phyloP scores from a whole-genome alignment of 2,329 filamentous ascomycete species.

The Fusarium sp. region DNA sequence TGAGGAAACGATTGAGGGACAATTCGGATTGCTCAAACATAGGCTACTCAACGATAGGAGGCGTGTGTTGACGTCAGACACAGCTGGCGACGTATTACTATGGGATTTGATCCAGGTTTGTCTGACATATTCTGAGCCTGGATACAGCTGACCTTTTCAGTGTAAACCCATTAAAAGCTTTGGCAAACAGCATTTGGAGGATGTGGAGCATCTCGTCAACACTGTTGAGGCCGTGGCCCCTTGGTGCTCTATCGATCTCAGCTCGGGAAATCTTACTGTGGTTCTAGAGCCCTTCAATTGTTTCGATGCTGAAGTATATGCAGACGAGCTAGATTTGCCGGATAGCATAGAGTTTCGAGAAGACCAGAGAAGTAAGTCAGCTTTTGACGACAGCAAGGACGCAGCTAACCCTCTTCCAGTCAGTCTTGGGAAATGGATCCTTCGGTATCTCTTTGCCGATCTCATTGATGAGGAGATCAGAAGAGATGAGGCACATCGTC shows the following conservation, averaged over 20 bases:
- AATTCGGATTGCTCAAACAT: slow-evolving; percentile 95
- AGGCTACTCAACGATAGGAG: slow-evolving; percentile 90
- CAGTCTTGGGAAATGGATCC: slow-evolving; percentile 95
- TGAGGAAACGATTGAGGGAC: slow-evolving; percentile 88
- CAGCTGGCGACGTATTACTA: slow-evolving; percentile 90
- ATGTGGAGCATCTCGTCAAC: slow-evolving; percentile 87
- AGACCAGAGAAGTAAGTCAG: slow-evolving; percentile 84
- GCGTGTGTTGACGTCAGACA: slow-evolving; percentile 90
- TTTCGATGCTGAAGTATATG: slow-evolving; percentile 97
- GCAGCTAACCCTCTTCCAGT: slow-evolving; percentile 62
- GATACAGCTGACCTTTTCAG: slow-evolving; percentile 52
- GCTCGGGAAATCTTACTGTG: slow-evolving; percentile 90
- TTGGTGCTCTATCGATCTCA: slow-evolving; percentile 95
- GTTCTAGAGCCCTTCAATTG: slow-evolving; percentile 94
- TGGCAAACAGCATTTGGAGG: slow-evolving; percentile 92
- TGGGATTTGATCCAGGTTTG: slow-evolving; percentile 91
- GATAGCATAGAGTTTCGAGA: slow-evolving; percentile 85
- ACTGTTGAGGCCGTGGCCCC: slow-evolving; percentile 89
- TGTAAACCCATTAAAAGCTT: slow-evolving; percentile 91
- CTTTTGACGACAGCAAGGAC: neutral
- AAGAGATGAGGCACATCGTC: slow-evolving; percentile 79
- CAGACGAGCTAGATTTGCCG: slow-evolving; percentile 82
- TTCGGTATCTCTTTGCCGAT: slow-evolving; percentile 89
- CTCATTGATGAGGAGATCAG: slow-evolving; percentile 91
- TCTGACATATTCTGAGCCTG: neutral